phyloP scores from a whole-genome alignment of 1,139 yeast species.

The Hansenula sp. region DNA sequence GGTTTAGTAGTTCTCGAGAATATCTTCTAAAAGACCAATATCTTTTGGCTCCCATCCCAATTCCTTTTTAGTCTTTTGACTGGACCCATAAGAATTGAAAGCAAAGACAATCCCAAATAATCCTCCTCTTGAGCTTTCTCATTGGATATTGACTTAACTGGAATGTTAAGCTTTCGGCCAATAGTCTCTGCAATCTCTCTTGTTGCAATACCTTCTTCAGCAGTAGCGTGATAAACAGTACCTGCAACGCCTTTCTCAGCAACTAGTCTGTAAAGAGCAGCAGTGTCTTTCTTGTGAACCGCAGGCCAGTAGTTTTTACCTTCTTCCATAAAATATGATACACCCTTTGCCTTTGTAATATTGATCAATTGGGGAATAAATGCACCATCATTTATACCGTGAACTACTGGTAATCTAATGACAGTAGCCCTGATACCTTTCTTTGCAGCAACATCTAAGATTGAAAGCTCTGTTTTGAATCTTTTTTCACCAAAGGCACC shows the following conservation, averaged over 20 bases:
- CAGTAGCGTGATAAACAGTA: conserved; percentile 22
- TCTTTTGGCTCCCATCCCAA: conserved; percentile 25
- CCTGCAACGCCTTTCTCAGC: conserved; percentile 27
- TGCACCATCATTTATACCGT: conserved; percentile 23
- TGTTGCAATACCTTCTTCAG: conserved; percentile 19
- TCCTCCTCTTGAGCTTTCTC: conserved; percentile 12
- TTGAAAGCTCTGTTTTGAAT: background rate
- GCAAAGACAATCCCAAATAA: conserved; percentile 4
- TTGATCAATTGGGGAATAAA: conserved; percentile 16
- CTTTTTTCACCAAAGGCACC: background rate
- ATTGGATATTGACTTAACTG: conserved; percentile 12
- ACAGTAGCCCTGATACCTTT: conserved; percentile 21
- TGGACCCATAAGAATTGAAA: conserved; percentile 10
- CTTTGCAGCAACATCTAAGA: background rate
- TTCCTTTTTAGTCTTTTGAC: conserved; percentile 13
- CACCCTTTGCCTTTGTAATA: conserved; percentile 16
- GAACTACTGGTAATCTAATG: conserved; percentile 30
- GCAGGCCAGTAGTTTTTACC: conserved; percentile 29
- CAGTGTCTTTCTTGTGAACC: conserved; percentile 17
- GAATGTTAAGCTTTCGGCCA: conserved; percentile 18
- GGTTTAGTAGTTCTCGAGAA: conserved; percentile 5
- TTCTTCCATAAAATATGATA: conserved; percentile 22
- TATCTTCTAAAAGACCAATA: conserved; percentile 22
- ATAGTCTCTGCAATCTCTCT: conserved; percentile 25
- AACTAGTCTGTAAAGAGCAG: conserved; percentile 22